Evolutionary conservation across 495 filamentous ascomycete genomes (phyloP).

Genomic region (Arthonia radiata): DNA sequence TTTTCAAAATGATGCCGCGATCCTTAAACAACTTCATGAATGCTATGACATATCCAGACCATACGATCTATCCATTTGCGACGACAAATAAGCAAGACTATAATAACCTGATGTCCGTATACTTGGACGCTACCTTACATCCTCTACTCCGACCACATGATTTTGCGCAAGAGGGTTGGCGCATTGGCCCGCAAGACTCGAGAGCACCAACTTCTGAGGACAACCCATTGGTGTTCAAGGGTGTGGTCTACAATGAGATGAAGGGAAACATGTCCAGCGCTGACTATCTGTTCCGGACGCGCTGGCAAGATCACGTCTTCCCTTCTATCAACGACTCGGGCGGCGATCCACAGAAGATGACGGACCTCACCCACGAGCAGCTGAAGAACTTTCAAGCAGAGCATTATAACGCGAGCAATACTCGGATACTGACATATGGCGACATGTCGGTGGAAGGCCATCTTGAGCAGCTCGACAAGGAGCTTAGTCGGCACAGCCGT

Average conservation of each 20-base stretch:
- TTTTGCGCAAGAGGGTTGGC: constrained; percentile 91
- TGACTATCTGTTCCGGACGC: constrained; percentile 82
- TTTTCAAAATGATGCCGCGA: constrained; percentile 98
- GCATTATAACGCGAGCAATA: constrained; percentile 92
- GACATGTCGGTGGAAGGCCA: constrained; percentile 71
- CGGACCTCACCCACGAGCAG: constrained; percentile 72
- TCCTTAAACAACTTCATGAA: constrained; percentile 99
- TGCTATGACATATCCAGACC: constrained; percentile 83
- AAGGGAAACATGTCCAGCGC: constrained; percentile 97
- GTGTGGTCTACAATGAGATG: constrained; percentile 99
- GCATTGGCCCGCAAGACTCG: constrained; percentile 77
- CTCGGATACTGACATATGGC: constrained; percentile 85
- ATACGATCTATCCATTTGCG: constrained; percentile 95
- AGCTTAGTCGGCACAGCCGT: constrained; percentile 42
- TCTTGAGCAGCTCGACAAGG: constrained; percentile 45
- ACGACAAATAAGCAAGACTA: constrained; percentile 95
- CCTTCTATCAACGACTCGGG: constrained; percentile 87
- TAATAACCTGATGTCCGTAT: constrained; percentile 85
- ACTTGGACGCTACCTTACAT: constrained; percentile 79
- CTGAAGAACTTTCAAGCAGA: constrained; percentile 62
- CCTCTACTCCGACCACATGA: constrained; percentile 75
- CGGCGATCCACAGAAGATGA: constrained; percentile 86
- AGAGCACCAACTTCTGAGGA: constrained; percentile 8
- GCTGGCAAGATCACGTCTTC: constrained; percentile 83
- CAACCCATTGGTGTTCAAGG: constrained; percentile 72